These are phyloP conservation scores for Bryum argenteum DNA, from an alignment of 225 moss, liverwort and hornwort genomes.

Conservation along the genomic window DNA sequence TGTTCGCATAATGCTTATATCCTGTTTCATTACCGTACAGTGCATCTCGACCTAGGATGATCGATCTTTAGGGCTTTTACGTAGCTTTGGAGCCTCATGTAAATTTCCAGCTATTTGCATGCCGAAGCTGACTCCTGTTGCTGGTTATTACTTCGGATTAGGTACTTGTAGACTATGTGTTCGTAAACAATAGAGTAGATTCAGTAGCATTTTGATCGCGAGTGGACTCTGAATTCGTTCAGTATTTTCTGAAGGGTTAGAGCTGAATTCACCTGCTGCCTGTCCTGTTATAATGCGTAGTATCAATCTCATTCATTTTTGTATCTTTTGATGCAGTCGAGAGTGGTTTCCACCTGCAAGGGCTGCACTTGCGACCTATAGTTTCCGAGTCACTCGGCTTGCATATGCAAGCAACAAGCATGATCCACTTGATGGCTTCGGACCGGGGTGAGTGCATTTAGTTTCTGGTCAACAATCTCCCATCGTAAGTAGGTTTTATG, in stretches of 20 bases:
- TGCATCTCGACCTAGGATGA: no score
- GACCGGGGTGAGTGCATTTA: slow-evolving; percentile 69
- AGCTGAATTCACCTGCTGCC: not conserved
- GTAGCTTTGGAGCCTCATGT: not conserved
- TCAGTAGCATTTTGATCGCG: not conserved
- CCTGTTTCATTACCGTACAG: no score
- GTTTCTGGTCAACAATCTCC: not conserved
- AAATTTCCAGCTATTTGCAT: not conserved
- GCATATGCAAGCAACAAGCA: slow-evolving; percentile 72
- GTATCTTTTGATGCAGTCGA: slow-evolving; percentile 59
- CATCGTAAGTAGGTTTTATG: slow-evolving; percentile 1
- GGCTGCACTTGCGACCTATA: slow-evolving; percentile 86
- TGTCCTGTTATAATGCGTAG: not conserved
- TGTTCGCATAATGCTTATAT: not conserved
- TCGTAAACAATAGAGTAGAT: not conserved
- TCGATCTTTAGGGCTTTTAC: no score
- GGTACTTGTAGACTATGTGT: not conserved
- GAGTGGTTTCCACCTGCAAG: slow-evolving; percentile 99
- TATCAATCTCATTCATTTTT: not conserved
- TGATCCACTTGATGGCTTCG: slow-evolving; percentile 79
- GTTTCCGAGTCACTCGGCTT: slow-evolving; percentile 85
- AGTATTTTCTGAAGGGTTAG: not conserved
- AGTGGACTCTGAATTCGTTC: not conserved
- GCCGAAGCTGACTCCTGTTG: not conserved
- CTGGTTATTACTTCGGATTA: not conserved